Evolutionary conservation across 31 red algal genomes (phyloP), one percentile per base, ranked within the genome.

Genomic region (Odonthalia washingtoniensis): DNA sequence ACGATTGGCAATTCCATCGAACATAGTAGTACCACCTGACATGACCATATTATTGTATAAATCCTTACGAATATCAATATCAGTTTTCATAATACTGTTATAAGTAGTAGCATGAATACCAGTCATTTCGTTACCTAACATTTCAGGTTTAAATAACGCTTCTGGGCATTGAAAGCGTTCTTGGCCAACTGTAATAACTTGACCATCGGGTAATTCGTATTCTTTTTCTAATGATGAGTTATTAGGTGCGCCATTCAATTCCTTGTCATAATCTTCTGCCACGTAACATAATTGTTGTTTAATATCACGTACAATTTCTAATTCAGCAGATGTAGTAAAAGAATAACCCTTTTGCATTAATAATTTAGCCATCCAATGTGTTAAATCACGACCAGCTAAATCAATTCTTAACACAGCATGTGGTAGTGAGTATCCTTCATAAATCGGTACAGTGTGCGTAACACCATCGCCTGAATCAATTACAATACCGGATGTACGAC

Each of bases 21-120:
- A 99, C 98, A 99, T 99, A 60, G 94, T 96, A 84, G 91, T 84
- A 63, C 98, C 98, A 66, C 98, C 98, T 62, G 94, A 95, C 92
- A 99, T 92, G 80, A 99, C 98, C 81, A 92, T 89, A 86, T 99
- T 96, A 75, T 80, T 93, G 87, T 97, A 99, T 28, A 99, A 77
- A 78, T 96, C 95, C 89, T 96, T 97, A 75, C 98, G 98, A 57
- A 99, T 97, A 91, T 99, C 98, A 78, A 99, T 95, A 82, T 99
- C 98, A 75, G 90, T 96, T 89, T 97, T 99, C 98, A 99, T 96
- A 88, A 99, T 99, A 1, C 92, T 95, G 70, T 95, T 92, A 84
- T 87, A 96, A 21, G 93, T 81, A 45, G 92, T 95, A 37, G 83
- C 60, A 61, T 96, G 95, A 66, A 97, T 94, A 66, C 98, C 98